These are phyloP conservation scores for Penicillium angulare DNA, from an alignment of 495 filamentous ascomycete species.

Conservation along the genomic window DNA sequence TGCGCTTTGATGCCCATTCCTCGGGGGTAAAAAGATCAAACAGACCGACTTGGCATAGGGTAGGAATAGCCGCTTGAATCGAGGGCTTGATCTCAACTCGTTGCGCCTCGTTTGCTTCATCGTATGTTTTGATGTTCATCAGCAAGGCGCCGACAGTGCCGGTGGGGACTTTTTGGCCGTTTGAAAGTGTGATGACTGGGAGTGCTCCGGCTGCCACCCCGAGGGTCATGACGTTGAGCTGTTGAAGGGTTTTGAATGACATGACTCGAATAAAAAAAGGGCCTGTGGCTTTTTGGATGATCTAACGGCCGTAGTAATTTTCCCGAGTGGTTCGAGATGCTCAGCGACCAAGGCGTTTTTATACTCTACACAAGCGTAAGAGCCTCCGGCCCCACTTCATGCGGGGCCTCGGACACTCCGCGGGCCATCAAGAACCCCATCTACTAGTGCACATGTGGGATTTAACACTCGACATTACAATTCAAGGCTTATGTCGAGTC, in stretches of 20 bases:
- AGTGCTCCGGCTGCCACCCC: neutral
- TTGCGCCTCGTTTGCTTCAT: neutral
- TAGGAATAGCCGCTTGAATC: neutral
- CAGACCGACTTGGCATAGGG: neutral
- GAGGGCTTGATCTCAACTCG: neutral
- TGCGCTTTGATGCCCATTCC: neutral
- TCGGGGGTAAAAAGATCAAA: neutral
- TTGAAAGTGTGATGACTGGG: neutral
- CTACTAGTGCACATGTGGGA: too few species aligned
- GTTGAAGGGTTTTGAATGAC: neutral
- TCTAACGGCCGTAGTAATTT: neutral
- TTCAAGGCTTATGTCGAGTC: too few species aligned
- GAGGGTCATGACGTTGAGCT: constrained; percentile 6
- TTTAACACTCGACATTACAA: too few species aligned
- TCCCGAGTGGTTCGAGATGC: too few species aligned
- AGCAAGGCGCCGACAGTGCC: constrained; percentile 3
- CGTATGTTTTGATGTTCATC: neutral
- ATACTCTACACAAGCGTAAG: too few species aligned
- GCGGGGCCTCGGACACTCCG: neutral
- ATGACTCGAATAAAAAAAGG: neutral
- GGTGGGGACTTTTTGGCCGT: constrained; percentile 2
- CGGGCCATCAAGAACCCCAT: too few species aligned
- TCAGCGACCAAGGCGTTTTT: too few species aligned
- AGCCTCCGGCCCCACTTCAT: neutral
- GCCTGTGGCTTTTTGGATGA: neutral